phyloP scores from a whole-genome alignment of 495 filamentous ascomycete species.

The Aspergillus carlsbadensis region DNA sequence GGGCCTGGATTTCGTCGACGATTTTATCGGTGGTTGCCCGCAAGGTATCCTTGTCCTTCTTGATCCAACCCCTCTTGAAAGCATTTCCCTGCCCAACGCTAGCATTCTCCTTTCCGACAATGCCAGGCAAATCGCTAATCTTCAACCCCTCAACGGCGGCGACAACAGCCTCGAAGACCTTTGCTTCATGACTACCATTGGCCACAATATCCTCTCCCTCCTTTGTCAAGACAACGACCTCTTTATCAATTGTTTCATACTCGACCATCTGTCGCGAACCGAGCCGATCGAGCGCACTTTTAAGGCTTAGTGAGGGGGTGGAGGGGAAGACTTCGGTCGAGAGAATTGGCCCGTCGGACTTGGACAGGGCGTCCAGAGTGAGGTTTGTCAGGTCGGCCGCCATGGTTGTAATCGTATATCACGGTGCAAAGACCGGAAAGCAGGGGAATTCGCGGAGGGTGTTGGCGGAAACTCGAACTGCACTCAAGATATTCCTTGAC shows the following conservation, averaged over 20 bases:
- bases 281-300: slow-evolving; percentile 84
- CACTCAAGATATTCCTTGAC: slow-evolving; percentile 16
- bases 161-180: slow-evolving; percentile 84
- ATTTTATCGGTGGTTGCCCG: slow-evolving; percentile 64
- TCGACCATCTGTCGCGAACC: slow-evolving; percentile 79
- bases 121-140: slow-evolving; percentile 71
- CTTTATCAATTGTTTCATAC: slow-evolving; percentile 78
- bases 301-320: slow-evolving; percentile 67
- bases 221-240: slow-evolving; percentile 72
- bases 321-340: slow-evolving; percentile 77
- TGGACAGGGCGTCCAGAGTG: slow-evolving; percentile 66
- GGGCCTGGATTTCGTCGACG: slow-evolving; percentile 72
- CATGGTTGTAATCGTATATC: slow-evolving; percentile 43
- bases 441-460: slow-evolving; percentile 5
- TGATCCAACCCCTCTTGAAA: slow-evolving; percentile 95
- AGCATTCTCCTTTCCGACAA: slow-evolving; percentile 79
- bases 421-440: slow-evolving; percentile 21
- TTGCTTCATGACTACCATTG: slow-evolving; percentile 91
- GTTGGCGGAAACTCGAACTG: slow-evolving; percentile 15
- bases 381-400: slow-evolving; percentile 62
- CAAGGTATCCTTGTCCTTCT: slow-evolving; percentile 73
- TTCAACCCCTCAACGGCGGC: slow-evolving; percentile 75
- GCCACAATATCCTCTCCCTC: slow-evolving; percentile 76
- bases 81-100: slow-evolving; percentile 95
- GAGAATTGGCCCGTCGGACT: slow-evolving; percentile 61